Conservation (phyloP, 2,329 filamentous ascomycete species). For the Colletotrichum lindemuthianum region DNA sequence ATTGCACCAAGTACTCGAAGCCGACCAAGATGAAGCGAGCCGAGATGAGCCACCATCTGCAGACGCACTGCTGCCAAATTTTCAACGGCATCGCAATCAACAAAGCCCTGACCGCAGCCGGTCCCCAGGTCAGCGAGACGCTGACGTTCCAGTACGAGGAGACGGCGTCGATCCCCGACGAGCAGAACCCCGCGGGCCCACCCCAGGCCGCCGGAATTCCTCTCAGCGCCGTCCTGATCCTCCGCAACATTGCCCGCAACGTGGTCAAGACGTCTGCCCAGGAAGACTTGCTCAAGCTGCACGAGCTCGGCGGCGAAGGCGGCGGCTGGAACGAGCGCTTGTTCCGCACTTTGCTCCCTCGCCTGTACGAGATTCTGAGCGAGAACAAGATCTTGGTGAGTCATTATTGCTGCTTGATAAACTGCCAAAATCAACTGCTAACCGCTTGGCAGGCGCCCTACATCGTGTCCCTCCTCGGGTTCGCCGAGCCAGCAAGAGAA, state of each 20-base stretch:
- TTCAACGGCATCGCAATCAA: slow-evolving; percentile 33
- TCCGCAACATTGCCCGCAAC: slow-evolving; percentile 81
- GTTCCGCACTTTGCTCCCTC: slow-evolving; percentile 72
- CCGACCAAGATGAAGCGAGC: slow-evolving; percentile 57
- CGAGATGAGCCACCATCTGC: slow-evolving; percentile 71
- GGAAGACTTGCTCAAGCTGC: slow-evolving; percentile 61
- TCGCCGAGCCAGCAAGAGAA: slow-evolving; percentile 25
- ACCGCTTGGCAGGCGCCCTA: slow-evolving; percentile 22
- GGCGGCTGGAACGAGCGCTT: slow-evolving; percentile 74
- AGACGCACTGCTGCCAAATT: slow-evolving; percentile 67
- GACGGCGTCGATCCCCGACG: slow-evolving; percentile 65
- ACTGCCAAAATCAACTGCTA: background rate
- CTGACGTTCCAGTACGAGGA: slow-evolving; percentile 65
- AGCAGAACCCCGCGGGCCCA: slow-evolving; percentile 65
- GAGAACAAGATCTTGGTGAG: slow-evolving; percentile 72
- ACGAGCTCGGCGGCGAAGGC: slow-evolving; percentile 57
- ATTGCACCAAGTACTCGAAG: slow-evolving; percentile 67
- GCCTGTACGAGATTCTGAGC: slow-evolving; percentile 75
- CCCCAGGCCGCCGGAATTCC: slow-evolving; percentile 79
- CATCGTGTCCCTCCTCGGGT: slow-evolving; percentile 26
- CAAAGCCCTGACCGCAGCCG: slow-evolving; percentile 17
- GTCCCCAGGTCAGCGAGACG: slow-evolving; percentile 60
- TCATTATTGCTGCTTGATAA: slow-evolving; percentile 26
- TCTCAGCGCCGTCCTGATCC: slow-evolving; percentile 79
- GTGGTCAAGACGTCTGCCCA: slow-evolving; percentile 69